A percentile compares a stretch with the other conserved stretches of the same genome.
Conservation (phyloP, 179 eudicot species). For the Heliamphora pulchella region DNA sequence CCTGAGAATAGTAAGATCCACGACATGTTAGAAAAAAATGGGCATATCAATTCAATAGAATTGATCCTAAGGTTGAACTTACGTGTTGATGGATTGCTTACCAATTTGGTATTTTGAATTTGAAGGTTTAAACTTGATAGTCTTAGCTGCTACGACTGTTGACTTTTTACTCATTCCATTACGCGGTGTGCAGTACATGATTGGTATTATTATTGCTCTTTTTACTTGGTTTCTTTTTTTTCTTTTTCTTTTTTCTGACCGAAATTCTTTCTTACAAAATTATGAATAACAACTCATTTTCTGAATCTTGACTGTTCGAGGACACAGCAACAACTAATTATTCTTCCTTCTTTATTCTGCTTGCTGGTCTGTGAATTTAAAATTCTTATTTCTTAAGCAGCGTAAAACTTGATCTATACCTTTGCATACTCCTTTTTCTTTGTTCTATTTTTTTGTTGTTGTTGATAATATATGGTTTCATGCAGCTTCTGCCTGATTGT, state of each 20-base stretch:
- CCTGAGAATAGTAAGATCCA: no score
- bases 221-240: no score
- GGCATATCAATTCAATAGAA: neutral
- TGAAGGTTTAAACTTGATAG: neutral
- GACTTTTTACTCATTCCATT: no score
- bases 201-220: no score
- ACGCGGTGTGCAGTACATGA: no score
- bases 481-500: slow-evolving; percentile 84
- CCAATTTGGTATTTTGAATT: neutral
- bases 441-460: neutral
- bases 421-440: slow-evolving; percentile 7
- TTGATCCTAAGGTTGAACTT: neutral
- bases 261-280: neutral
- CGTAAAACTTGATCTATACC: neutral
- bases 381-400: neutral
- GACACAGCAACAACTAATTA: neutral
- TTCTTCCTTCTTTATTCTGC: neutral
- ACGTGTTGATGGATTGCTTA: neutral
- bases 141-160: neutral
- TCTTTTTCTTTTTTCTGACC: no score
- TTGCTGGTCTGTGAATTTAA: neutral
- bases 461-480: slow-evolving; percentile 14
- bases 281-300: neutral
- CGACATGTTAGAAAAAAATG: neutral
- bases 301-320: neutral